These are phyloP conservation scores for Aspergillus quadrilineatus DNA, from an alignment of 2,329 filamentous ascomycete species.

Conservation along the genomic window DNA sequence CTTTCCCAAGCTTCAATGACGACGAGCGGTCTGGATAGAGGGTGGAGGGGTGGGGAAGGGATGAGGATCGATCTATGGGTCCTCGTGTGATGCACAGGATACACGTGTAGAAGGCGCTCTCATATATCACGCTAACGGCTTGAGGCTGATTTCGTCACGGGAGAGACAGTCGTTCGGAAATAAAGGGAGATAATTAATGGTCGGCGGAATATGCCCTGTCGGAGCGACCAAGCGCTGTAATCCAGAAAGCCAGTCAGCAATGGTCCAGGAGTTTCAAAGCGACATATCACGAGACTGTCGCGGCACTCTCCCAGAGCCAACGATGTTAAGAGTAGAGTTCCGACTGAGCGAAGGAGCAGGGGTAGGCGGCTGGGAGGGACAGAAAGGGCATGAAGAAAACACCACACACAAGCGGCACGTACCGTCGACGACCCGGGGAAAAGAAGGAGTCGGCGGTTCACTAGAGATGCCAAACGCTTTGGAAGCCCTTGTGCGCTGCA, in stretches of 20 bases:
- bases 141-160: slow-evolving; percentile 13
- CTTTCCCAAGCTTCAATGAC: slow-evolving; percentile 28
- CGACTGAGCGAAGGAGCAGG: slow-evolving; percentile 3
- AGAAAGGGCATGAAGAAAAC: slow-evolving; percentile 5
- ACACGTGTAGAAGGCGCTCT: slow-evolving; percentile 15
- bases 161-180: slow-evolving; percentile 7
- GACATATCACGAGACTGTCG: slow-evolving; percentile 1
- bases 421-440: slow-evolving; percentile 29
- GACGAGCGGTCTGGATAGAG: slow-evolving; percentile 30
- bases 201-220: slow-evolving; percentile 24
- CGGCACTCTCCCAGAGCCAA: background rate
- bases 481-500: slow-evolving; percentile 17
- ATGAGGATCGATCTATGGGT: slow-evolving; percentile 18
- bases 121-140: slow-evolving; percentile 11
- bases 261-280: background rate
- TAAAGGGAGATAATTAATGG: slow-evolving; percentile 11
- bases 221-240: slow-evolving; percentile 30
- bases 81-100: slow-evolving; percentile 15
- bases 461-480: slow-evolving; percentile 14
- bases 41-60: slow-evolving; percentile 14
- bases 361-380: background rate
- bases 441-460: background rate
- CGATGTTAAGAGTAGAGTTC: background rate
- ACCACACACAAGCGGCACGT: slow-evolving; percentile 15
- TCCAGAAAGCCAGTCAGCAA: slow-evolving; percentile 21